Evolutionary conservation across 192 early-diverging fungal species (phyloP), one percentile per base, ranked within the genome.

Genomic region (Kickxella alabastrina): DNA sequence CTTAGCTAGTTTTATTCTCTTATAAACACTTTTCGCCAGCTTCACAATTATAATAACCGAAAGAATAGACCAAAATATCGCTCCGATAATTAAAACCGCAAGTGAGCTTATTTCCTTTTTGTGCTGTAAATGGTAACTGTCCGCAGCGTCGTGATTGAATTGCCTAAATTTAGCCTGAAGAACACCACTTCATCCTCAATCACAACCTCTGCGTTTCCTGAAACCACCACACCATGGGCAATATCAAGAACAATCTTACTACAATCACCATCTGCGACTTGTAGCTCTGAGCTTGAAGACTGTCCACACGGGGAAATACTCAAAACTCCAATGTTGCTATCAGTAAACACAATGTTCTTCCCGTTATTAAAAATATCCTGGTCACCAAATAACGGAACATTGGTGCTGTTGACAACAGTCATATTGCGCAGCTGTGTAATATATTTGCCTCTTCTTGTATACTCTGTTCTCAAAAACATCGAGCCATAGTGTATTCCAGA

Each of bases 291-390:
- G 50, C 57, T 65, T 10, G 49, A 40, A 1, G 50, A 41, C 22
- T 61, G 47, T 14, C 57, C 69, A 28, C 70, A 74, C 1, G 63
- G 70, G 1, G 49, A 48, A 19, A 74, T 57, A 17, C 29, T 26
- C 5, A 74, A 26, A 0, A 63, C 51, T 1, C 70, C 70, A 46
- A 66, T 74, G 51, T 74, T 74, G 32, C 58, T 66, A 55, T 74
- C 70, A 10, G 31, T 45, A 22, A 65, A 57, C n/a, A 50, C 39
- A 12, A 57, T 17, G 36, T 55, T 64, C 38, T 28, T 24, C 26
- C 32, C 43, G 8, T 29, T 57, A 26, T 41, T 15, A 28, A 74
- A 74, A 15, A 74, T 39, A 23, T 66, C 55, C 24, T 49, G 28
- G 55, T 74, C 54, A 43, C 53, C 70, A 21, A 66, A 24, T 4